Conservation (phyloP, 2,329 filamentous ascomycete species). For the Rutstroemia sp. region DNA sequence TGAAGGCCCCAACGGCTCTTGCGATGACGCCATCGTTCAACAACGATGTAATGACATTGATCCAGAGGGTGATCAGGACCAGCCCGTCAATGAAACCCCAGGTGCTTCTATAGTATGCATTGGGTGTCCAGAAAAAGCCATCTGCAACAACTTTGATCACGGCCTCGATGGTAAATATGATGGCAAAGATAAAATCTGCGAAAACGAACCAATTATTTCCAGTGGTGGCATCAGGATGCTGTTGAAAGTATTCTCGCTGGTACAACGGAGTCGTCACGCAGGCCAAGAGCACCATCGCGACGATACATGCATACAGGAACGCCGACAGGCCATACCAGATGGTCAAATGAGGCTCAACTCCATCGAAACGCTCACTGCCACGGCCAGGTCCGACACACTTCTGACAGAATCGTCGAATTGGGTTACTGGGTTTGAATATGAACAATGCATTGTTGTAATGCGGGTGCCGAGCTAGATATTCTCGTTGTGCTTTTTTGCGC, state of each 20-base stretch:
- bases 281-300: constrained; percentile 95
- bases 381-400: constrained; percentile 84
- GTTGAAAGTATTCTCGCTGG: constrained; percentile 74
- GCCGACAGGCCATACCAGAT: constrained; percentile 92
- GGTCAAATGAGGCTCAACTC: constrained; percentile 78
- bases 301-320: constrained; percentile 87
- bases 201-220: constrained; percentile 88
- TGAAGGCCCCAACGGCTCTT: constrained; percentile 90
- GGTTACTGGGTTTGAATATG: constrained; percentile 73
- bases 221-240: constrained; percentile 45
- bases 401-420: constrained; percentile 76
- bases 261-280: constrained; percentile 93
- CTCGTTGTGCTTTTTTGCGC: constrained; percentile 79
- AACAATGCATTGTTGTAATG: constrained; percentile 90
- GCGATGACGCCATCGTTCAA: constrained; percentile 78
- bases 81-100: constrained; percentile 95
- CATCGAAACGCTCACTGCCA: constrained; percentile 79
- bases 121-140: constrained; percentile 92
- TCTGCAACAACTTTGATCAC: constrained; percentile 90
- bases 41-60: constrained; percentile 82
- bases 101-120: constrained; percentile 91
- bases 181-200: constrained; percentile 83
- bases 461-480: constrained; percentile 81
- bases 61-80: constrained; percentile 88
- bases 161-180: constrained; percentile 80